Percentiles rank a stretch among this genome's conserved stretches.
phyloP scores from a whole-genome alignment of 1,284 basidiomycete species.

The Apiotrichum porosum region DNA sequence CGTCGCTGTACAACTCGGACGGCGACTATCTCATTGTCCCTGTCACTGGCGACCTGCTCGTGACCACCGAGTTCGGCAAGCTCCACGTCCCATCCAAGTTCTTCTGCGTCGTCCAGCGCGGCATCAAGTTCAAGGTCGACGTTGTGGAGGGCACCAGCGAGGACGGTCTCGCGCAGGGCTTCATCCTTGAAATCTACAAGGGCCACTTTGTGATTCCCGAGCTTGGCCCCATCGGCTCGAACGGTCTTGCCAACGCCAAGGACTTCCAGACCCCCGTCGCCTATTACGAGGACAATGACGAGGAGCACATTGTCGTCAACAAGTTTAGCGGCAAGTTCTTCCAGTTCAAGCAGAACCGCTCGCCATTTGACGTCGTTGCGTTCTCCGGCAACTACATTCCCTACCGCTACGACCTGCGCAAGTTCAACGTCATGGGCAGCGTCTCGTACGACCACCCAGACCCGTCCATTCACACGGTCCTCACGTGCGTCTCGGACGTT shows the following conservation, averaged over 20 bases:
- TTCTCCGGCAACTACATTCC: constrained; percentile 68
- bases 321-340: constrained; percentile 5
- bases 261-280: constrained; percentile 64
- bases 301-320: constrained; percentile 52
- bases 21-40: constrained; percentile 66
- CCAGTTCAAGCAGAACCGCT: constrained; percentile 52
- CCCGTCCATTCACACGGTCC: constrained; percentile 36
- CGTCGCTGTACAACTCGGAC: constrained; percentile 62
- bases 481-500: constrained; percentile 50
- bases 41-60: constrained; percentile 60
- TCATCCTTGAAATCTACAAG: constrained; percentile 61
- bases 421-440: constrained; percentile 62
- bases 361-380: constrained; percentile 58
- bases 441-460: constrained; percentile 54
- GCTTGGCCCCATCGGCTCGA: constrained; percentile 61
- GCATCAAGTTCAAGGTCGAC: constrained; percentile 60
- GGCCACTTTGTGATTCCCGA: constrained; percentile 62
- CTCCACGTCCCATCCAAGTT: constrained; percentile 63
- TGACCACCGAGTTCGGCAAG: constrained; percentile 67
- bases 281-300: constrained; percentile 55
- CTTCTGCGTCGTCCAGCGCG: constrained; percentile 60
- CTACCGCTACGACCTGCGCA: constrained; percentile 64
- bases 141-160: background rate
- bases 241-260: constrained; percentile 58
- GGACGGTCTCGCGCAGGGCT: constrained; percentile 30